phyloP scores from a whole-genome alignment of 2,329 filamentous ascomycete genomes.

The Cladosporium phlei region DNA sequence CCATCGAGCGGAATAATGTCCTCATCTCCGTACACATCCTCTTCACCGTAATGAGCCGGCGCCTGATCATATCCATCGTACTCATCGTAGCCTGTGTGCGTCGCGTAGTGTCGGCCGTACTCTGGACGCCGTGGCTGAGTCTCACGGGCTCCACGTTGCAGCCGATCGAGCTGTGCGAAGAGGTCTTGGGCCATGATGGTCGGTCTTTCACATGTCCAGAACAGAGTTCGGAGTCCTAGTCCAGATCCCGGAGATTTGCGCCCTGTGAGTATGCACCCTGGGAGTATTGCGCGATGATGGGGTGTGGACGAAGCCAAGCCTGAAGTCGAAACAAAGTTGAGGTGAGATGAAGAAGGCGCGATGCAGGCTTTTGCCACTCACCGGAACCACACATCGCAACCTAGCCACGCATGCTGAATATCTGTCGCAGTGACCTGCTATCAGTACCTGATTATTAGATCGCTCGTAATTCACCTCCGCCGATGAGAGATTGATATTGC shows the following conservation, averaged over 20 bases:
- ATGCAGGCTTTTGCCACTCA: neutral
- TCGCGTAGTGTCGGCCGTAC: constrained; percentile 8
- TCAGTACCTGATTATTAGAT: too few species aligned
- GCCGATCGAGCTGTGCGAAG: constrained; percentile 27
- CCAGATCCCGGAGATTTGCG: too few species aligned
- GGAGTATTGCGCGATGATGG: neutral
- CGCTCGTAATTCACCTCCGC: too few species aligned
- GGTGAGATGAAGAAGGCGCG: constrained; percentile 6
- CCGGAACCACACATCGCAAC: neutral
- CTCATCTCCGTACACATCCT: constrained; percentile 5
- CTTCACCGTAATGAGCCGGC: neutral
- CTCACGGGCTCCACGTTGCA: constrained; percentile 20
- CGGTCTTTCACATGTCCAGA: neutral
- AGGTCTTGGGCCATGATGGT: constrained; percentile 21
- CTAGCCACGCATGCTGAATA: too few species aligned
- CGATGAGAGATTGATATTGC: too few species aligned
- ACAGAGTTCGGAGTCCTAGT: too few species aligned
- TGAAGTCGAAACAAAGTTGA: constrained; percentile 7
- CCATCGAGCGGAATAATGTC: neutral
- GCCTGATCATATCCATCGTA: constrained; percentile 4
- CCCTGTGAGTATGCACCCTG: too few species aligned
- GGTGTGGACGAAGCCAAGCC: neutral
- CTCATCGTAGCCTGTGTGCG: constrained; percentile 15
- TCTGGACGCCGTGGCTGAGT: neutral
- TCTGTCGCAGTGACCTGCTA: too few species aligned